Evolutionary conservation across 345 rosid genomes (phyloP), one percentile per base, ranked within the genome.

Genomic region (Aegle marmelos): DNA sequence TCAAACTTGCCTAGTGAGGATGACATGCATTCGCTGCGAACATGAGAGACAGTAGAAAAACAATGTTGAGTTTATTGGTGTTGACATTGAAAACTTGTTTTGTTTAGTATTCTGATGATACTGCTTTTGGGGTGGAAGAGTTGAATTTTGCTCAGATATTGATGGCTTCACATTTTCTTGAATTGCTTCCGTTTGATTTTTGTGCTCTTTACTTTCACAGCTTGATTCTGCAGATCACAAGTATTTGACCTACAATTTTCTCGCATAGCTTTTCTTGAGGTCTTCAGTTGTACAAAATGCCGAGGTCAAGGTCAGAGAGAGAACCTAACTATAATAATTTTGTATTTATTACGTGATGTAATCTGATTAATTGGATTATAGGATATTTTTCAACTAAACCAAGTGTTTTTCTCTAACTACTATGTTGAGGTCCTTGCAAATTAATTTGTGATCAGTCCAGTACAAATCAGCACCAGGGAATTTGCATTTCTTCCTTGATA

Each of bases 221-320:
- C 5, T 70, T 58, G n/a, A 19, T 37, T 79, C 68, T 50, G 75
- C 87, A 88, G 84, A 81, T 74, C 24, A 45, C 75, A 76, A 48
- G 76, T 31, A 83, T 70, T 64, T 75, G 19, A 69, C 34, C 65
- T 36, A 34, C 67, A 25, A 45, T 56, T 76, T 58, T 24, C 8
- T 53, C 4, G 61, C 73, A n/a, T 79, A 59, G 28, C 41, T 69
- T 71, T 50, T 68, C 79, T 37, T 16, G 73, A 48, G 60, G 14
- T 74, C 54, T 74, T 67, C 64, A 45, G 34, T 63, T 33, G 68
- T 28, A 61, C 45, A 80, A 86, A 68, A 93, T 93, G 99, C 95
- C 93, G 34, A 87, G 93, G 86, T 89, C 94, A 82, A 93, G 97
- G 98, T 95, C 68, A 82, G 83, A 9, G 39, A 82, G 83, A 9